Conservation (phyloP, 176 grass and related monocot species). For the Aegilops tauschii region DNA sequence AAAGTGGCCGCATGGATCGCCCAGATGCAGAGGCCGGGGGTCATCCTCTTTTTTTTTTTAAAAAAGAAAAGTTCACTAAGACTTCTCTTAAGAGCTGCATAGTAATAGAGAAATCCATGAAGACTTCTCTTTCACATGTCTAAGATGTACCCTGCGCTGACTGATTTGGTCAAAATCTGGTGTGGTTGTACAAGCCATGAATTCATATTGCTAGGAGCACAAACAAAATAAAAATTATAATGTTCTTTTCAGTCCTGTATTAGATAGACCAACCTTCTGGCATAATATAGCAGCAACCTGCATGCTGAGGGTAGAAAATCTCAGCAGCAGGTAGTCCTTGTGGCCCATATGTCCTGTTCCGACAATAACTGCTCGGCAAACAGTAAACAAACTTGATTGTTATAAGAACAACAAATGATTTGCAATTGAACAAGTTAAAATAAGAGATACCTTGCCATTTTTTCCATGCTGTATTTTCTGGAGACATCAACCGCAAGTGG, state of each 20-base stretch:
- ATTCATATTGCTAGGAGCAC: not conserved
- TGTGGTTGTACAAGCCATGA: not conserved
- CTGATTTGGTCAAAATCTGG: not conserved
- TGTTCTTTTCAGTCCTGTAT: not conserved
- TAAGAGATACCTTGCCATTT: conserved; percentile 9
- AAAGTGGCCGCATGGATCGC: too few species aligned
- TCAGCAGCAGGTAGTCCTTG: not conserved
- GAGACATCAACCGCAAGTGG: conserved; percentile 3
- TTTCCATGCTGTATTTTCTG: conserved; percentile 7
- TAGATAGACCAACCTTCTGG: conserved; percentile 16
- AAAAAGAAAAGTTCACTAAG: not conserved
- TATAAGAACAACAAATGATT: not conserved
- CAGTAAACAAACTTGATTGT: not conserved
- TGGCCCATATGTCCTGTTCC: not conserved
- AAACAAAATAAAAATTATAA: not conserved
- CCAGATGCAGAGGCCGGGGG: too few species aligned
- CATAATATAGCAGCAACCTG: conserved; percentile 16
- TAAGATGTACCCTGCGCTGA: not conserved
- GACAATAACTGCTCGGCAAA: not conserved
- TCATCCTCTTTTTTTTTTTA: too few species aligned
- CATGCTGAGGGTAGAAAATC: conserved; percentile 11
- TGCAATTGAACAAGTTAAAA: not conserved
- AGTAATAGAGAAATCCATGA: too few species aligned
- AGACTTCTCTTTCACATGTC: not conserved
- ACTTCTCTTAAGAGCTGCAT: not conserved